phyloP scores from a whole-genome alignment of 768 basidiomycete genomes.

The Chalciporus sphaerocephalus region DNA sequence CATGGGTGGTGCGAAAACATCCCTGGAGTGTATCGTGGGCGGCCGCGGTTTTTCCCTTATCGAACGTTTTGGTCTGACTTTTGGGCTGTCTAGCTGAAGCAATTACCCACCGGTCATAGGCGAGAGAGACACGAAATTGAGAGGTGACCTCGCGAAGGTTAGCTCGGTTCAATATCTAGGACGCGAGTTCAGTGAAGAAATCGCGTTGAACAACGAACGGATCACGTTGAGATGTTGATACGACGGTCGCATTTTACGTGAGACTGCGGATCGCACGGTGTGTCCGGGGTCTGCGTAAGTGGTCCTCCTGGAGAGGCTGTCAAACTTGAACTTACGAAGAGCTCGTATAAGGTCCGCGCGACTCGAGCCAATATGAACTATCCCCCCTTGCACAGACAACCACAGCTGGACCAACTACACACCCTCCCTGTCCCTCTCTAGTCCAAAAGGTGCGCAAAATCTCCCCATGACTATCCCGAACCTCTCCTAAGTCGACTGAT shows the following conservation, averaged over 20 bases:
- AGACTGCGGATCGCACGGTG: slow-evolving; percentile 7
- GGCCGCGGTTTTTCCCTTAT: slow-evolving; percentile 4
- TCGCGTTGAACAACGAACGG: not conserved
- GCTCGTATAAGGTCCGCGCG: slow-evolving; percentile 58
- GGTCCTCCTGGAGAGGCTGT: slow-evolving; percentile 20
- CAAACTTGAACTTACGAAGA: slow-evolving; percentile 23
- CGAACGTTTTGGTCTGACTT: slow-evolving; percentile 4
- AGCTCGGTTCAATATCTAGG: not conserved
- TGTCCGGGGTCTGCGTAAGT: slow-evolving; percentile 28
- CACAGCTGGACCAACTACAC: slow-evolving; percentile 25
- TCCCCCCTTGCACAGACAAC: slow-evolving; percentile 39
- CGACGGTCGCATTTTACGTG: slow-evolving; percentile 19
- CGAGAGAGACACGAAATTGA: slow-evolving; percentile 1
- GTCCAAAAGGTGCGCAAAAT: slow-evolving; percentile 11
- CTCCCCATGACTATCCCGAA: not conserved
- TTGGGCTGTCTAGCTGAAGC: not conserved
- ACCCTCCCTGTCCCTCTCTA: slow-evolving; percentile 8
- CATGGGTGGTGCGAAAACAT: not conserved
- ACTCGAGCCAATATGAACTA: slow-evolving; percentile 48
- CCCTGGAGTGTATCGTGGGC: slow-evolving; percentile 1
- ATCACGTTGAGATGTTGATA: not conserved
- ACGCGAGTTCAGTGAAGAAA: not conserved
- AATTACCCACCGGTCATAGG: slow-evolving; percentile 1
- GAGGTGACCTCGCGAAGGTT: slow-evolving; percentile 9
- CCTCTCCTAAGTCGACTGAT: slow-evolving; percentile 6